A percentile compares a stretch with the other conserved stretches of the same genome.
phyloP scores from a whole-genome alignment of 257 asterid species.

The Solanum ossicruentum region DNA sequence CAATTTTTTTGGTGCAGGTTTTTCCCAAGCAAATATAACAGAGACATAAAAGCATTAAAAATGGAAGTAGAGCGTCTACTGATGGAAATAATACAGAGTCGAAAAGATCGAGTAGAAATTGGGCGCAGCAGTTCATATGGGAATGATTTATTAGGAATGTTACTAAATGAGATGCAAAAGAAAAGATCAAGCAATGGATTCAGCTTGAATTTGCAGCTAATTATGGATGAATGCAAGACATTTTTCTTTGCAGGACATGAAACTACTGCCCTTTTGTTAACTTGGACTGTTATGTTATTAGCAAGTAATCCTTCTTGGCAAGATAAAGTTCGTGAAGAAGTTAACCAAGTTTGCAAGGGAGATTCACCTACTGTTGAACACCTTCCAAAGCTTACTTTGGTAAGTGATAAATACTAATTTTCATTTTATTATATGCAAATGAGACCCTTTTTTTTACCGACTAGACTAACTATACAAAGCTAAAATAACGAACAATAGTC shows the following conservation, averaged over 20 bases:
- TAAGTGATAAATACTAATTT: neutral
- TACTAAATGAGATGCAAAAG: constrained; percentile 69
- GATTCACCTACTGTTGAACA: constrained; percentile 42
- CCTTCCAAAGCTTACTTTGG: constrained; percentile 65
- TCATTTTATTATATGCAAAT: neutral
- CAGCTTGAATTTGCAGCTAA: constrained; percentile 54
- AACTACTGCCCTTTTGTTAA: constrained; percentile 74
- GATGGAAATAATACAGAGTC: constrained; percentile 85
- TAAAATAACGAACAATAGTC: no score
- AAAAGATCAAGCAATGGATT: constrained; percentile 25
- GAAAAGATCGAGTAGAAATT: constrained; percentile 60
- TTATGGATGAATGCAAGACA: constrained; percentile 94
- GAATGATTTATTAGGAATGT: constrained; percentile 65
- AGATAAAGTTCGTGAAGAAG: constrained; percentile 49
- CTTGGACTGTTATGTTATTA: constrained; percentile 87
- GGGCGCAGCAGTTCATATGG: constrained; percentile 67
- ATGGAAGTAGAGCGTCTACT: constrained; percentile 62
- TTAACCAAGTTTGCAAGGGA: constrained; percentile 44
- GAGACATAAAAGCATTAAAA: constrained; percentile 68
- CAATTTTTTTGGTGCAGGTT: constrained; percentile 22
- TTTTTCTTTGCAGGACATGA: constrained; percentile 97
- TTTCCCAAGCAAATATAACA: constrained; percentile 79
- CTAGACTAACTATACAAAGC: no score
- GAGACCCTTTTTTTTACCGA: neutral
- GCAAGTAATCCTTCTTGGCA: constrained; percentile 79